These are phyloP conservation scores for Casuarina glauca DNA, from an alignment of 306 rosid genomes.

Conservation along the genomic window DNA sequence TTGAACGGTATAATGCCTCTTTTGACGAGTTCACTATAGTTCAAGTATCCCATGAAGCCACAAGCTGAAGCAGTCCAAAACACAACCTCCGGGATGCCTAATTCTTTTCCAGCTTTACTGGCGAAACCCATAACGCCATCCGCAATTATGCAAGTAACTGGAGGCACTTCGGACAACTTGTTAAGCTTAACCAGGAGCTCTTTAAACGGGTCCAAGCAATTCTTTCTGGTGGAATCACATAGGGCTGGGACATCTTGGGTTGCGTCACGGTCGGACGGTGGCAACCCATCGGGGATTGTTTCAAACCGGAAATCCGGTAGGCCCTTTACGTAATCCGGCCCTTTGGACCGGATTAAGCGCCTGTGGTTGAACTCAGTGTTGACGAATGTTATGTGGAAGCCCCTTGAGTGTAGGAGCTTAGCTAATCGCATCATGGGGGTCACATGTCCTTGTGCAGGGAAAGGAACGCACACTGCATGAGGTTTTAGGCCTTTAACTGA, in stretches of 20 bases:
- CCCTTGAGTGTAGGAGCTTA: conserved; percentile 31
- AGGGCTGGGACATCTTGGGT: conserved; percentile 28
- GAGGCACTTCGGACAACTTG: conserved; percentile 23
- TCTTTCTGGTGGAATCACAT: conserved; percentile 32
- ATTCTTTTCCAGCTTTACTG: conserved; percentile 26
- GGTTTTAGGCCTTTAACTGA: conserved; percentile 18
- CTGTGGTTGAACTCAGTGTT: conserved; percentile 19
- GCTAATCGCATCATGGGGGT: conserved; percentile 36
- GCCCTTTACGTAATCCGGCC: conserved; percentile 12
- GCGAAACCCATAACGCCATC: conserved; percentile 40
- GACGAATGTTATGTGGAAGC: conserved; percentile 39
- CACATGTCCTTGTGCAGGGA: conserved; percentile 39
- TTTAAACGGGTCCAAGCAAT: conserved; percentile 28
- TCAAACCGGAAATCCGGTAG: conserved; percentile 27
- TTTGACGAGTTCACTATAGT: conserved; percentile 24
- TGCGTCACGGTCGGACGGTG: conserved; percentile 10
- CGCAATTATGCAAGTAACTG: conserved; percentile 32
- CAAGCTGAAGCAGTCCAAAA: conserved; percentile 49
- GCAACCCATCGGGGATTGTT: conserved; percentile 35
- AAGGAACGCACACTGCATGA: conserved; percentile 40
- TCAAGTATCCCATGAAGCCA: conserved; percentile 38
- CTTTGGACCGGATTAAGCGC: conserved; percentile 24
- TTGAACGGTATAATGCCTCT: conserved; percentile 42
- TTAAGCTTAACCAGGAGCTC: conserved; percentile 28
- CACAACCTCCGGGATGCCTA: conserved; percentile 36